Percentiles rank a stretch among this genome's conserved stretches.
These are phyloP conservation scores for Leucocoprinus leucothites DNA, from an alignment of 768 basidiomycete species.

Conservation along the genomic window DNA sequence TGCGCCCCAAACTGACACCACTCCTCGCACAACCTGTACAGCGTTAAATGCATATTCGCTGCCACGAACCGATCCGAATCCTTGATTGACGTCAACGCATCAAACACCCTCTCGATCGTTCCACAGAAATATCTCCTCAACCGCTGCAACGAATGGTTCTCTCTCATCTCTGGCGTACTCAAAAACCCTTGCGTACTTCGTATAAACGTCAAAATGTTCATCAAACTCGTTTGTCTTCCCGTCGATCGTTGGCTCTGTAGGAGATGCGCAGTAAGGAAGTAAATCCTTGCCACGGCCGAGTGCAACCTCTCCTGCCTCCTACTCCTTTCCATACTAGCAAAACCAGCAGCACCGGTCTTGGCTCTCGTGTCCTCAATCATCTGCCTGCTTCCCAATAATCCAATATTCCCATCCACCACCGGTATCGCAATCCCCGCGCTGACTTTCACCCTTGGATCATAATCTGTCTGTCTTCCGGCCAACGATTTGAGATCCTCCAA, in stretches of 20 bases:
- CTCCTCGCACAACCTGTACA: slow-evolving; percentile 87
- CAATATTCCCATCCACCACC: slow-evolving; percentile 32
- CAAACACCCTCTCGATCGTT: slow-evolving; percentile 82
- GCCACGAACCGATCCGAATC: slow-evolving; percentile 78
- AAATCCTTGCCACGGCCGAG: slow-evolving; percentile 87
- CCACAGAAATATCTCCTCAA: slow-evolving; percentile 91
- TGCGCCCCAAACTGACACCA: slow-evolving; percentile 89
- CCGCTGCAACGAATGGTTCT: slow-evolving; percentile 74
- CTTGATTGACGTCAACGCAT: slow-evolving; percentile 64
- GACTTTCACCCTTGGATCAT: slow-evolving; percentile 55
- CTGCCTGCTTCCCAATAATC: slow-evolving; percentile 47
- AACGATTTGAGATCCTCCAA: slow-evolving; percentile 82
- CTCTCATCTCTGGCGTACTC: slow-evolving; percentile 65
- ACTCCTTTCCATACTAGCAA: slow-evolving; percentile 47
- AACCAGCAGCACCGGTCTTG: slow-evolving; percentile 38
- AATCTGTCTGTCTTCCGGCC: slow-evolving; percentile 80
- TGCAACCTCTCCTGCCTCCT: slow-evolving; percentile 77
- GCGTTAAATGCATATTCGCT: slow-evolving; percentile 66
- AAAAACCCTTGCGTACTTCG: slow-evolving; percentile 79
- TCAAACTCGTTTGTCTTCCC: slow-evolving; percentile 68
- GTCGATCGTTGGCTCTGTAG: slow-evolving; percentile 68
- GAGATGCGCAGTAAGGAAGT: slow-evolving; percentile 78
- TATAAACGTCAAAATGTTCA: slow-evolving; percentile 83
- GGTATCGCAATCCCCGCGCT: slow-evolving; percentile 26
- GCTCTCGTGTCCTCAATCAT: slow-evolving; percentile 59